phyloP scores from a whole-genome alignment of 306 rosid genomes.

The Quercus alba region DNA sequence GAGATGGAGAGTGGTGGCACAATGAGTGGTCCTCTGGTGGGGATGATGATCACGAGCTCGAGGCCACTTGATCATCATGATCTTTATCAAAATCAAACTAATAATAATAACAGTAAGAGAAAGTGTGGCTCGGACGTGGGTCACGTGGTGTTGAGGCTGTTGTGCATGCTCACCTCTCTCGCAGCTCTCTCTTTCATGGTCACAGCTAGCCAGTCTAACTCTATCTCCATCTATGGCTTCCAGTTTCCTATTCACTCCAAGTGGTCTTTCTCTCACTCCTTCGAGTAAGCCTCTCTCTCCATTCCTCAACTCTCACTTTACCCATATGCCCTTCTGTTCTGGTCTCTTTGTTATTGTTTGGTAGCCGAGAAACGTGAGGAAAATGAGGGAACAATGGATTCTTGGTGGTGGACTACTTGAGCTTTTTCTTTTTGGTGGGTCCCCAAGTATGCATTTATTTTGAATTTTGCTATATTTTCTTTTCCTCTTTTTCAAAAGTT shows the following conservation, averaged over 20 bases:
- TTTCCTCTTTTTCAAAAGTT: not conserved
- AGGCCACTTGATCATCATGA: not conserved
- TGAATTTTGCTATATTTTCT: not conserved
- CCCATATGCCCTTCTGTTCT: not conserved
- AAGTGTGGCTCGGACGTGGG: conserved; percentile 25
- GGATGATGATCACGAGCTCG: not conserved
- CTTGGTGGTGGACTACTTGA: not conserved
- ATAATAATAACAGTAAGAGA: too few species aligned
- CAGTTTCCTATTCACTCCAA: conserved; percentile 61
- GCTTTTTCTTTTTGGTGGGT: not conserved
- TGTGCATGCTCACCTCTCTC: conserved; percentile 50
- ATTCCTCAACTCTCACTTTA: not conserved
- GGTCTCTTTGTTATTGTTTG: not conserved
- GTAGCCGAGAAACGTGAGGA: not conserved
- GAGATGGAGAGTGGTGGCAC: conserved; percentile 27
- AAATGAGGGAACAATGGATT: not conserved
- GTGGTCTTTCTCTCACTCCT: conserved; percentile 77
- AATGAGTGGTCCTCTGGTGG: conserved; percentile 37
- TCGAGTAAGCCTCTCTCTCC: conserved; percentile 45
- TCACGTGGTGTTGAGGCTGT: conserved; percentile 43
- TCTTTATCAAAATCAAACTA: not conserved
- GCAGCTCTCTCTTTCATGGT: conserved; percentile 64
- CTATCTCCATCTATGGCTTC: conserved; percentile 59
- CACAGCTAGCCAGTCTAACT: conserved; percentile 59
- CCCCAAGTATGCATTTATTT: not conserved